Conservation (phyloP, 2,329 filamentous ascomycete species). For the Chrysoporthe deuterocubensis region DNA sequence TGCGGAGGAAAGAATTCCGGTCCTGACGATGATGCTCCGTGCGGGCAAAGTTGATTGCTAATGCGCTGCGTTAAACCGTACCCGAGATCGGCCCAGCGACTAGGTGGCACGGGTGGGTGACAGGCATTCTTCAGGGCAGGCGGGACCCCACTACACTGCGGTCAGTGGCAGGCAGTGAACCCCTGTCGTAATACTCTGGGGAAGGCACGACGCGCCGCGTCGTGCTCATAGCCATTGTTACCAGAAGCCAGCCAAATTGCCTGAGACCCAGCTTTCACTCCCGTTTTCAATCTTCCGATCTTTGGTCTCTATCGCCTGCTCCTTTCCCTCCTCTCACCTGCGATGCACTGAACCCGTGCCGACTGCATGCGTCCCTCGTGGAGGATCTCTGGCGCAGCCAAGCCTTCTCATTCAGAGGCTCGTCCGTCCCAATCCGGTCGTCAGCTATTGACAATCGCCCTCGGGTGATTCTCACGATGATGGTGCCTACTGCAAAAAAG, state of each 20-base stretch:
- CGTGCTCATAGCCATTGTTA: constrained; percentile 8
- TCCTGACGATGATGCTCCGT: neutral
- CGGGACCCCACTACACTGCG: neutral
- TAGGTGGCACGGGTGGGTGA: neutral
- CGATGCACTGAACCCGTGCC: constrained; percentile 9
- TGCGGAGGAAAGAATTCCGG: neutral
- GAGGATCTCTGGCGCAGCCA: constrained; percentile 9
- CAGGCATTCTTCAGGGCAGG: neutral
- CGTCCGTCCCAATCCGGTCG: neutral
- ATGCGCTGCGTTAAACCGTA: constrained; percentile 18
- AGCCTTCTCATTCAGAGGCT: neutral
- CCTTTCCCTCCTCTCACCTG: neutral
- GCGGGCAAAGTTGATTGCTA: constrained; percentile 25
- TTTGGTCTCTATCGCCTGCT: neutral
- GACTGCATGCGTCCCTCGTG: neutral
- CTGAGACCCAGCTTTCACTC: neutral
- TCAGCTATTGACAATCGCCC: neutral
- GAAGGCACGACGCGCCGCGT: constrained; percentile 29
- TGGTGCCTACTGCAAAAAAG: constrained; percentile 39
- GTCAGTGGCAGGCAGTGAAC: constrained; percentile 9
- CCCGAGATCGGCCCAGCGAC: constrained; percentile 24
- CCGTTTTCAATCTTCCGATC: neutral
- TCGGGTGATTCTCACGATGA: constrained; percentile 29
- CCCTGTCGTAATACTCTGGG: constrained; percentile 19
- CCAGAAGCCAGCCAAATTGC: neutral